Conservation (phyloP, 169 alveolate genomes). For the Fabrea salina region DNA sequence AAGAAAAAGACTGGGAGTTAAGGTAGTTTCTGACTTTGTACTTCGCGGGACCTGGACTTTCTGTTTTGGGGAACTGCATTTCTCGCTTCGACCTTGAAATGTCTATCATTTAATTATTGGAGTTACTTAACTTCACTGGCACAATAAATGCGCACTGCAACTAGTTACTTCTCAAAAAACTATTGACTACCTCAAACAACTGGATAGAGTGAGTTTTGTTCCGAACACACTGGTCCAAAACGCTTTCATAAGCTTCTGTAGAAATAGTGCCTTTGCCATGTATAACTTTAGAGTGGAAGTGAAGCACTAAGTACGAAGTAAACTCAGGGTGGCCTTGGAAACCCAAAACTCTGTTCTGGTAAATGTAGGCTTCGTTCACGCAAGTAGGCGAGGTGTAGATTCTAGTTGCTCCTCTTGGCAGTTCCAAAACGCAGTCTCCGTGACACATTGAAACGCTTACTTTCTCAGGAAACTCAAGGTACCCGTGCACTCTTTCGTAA, state of each 20-base stretch:
- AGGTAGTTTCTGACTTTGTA: no score
- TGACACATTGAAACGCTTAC: background rate
- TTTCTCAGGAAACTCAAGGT: background rate
- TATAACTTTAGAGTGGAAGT: background rate
- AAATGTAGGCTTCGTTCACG: background rate
- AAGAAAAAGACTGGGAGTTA: no score
- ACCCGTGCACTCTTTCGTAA: background rate
- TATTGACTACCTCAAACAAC: background rate
- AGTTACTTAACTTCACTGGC: no score
- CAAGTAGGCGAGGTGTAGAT: background rate
- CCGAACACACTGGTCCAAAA: background rate
- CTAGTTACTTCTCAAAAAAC: background rate
- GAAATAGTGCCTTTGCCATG: background rate
- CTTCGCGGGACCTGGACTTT: no score
- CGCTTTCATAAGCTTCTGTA: background rate
- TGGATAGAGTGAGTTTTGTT: background rate
- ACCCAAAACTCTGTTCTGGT: background rate
- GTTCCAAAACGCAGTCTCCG: conserved; percentile 1
- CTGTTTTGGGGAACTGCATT: no score
- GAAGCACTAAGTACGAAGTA: background rate
- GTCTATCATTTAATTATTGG: no score
- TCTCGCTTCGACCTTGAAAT: no score
- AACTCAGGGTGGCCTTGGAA: conserved; percentile 23
- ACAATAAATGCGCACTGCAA: no score
- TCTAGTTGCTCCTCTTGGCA: conserved; percentile 1